These are phyloP conservation scores for Akanthomyces dipterigenus DNA, from an alignment of 2,329 filamentous ascomycete species.

Conservation along the genomic window DNA sequence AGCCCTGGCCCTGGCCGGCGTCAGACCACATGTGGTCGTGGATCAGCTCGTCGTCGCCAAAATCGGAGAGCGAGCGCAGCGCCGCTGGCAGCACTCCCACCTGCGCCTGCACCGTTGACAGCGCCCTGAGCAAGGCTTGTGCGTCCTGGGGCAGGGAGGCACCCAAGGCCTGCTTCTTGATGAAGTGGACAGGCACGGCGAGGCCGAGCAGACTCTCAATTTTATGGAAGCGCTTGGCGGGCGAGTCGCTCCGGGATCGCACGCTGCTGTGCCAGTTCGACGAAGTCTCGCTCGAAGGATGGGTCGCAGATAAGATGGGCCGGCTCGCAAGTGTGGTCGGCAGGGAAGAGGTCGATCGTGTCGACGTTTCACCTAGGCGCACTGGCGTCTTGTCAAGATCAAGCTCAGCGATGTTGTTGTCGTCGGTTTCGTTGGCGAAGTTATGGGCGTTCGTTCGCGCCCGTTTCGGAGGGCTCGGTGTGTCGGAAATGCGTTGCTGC, in stretches of 20 bases:
- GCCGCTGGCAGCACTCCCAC: neutral
- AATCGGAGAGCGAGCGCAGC: neutral
- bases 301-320: neutral
- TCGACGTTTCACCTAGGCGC: neutral
- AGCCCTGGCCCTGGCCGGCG: no score
- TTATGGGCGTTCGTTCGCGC: neutral
- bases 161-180: neutral
- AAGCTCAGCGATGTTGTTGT: neutral
- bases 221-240: neutral
- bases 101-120: neutral
- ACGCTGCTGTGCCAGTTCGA: neutral
- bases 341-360: neutral
- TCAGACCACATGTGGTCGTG: neutral
- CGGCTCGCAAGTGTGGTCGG: neutral
- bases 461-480: neutral
- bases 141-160: neutral
- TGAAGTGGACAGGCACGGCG: neutral
- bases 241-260: neutral
- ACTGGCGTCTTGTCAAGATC: neutral
- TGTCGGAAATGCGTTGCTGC: no score
- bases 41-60: neutral
- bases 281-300: neutral
- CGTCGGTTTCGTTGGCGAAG: no score
- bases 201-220: neutral
- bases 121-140: neutral